Base-by-base conservation (phyloP, 106 monocot genomes). In the Phalaenopsis equestris region DNA sequence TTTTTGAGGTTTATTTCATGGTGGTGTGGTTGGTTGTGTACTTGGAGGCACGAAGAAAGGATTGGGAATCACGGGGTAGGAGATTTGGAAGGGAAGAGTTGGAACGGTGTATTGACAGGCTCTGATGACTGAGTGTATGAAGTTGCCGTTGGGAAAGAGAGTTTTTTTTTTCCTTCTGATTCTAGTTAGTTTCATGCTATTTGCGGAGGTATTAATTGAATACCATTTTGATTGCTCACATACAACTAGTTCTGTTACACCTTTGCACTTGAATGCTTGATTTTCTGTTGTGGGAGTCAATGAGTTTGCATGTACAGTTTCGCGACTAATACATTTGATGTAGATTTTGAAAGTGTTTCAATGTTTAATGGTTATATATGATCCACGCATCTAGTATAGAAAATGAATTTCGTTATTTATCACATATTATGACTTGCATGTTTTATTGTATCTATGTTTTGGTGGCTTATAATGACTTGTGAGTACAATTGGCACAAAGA, bases 1-100 rank as follows among this genome's bases (percentile, higher is more conserved):
- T 87, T 3, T 76, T 81, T 15, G 91, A 93, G 81, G 87, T 93
- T 42, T 93, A 91, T 77, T 93, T 93, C 78, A 87, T 93, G 89
- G 93, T 89, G n/a, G 87, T 84, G 3, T 93, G 93, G 93, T 76
- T 93, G 75, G 24, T 87, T 56, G 64, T 87, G 81, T 93, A 87
- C 80, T 80, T 93, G 42, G 81, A 79, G 19, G 87, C 79, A 11
- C 82, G 89, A 84, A 80, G 67, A 68, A 87, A 84, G 58, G 91
- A 86, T 42, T 89, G 76, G 2, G 82, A 84, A 75, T 72, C 87
- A 58, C 81, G 82, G 38, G 87, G 93, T 15, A 57, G 84, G 64
- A 80, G 79, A 11, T 93, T 93, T 75, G 87, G 89, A 52, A 39
- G 75, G 84, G 42, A 84, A 73, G 89, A 93, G 72, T 80, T 93